A percentile compares a stretch with the other conserved stretches of the same genome.
Evolutionary conservation across 106 monocot species (phyloP).

Genomic region (Dactylorhiza incarnata): DNA sequence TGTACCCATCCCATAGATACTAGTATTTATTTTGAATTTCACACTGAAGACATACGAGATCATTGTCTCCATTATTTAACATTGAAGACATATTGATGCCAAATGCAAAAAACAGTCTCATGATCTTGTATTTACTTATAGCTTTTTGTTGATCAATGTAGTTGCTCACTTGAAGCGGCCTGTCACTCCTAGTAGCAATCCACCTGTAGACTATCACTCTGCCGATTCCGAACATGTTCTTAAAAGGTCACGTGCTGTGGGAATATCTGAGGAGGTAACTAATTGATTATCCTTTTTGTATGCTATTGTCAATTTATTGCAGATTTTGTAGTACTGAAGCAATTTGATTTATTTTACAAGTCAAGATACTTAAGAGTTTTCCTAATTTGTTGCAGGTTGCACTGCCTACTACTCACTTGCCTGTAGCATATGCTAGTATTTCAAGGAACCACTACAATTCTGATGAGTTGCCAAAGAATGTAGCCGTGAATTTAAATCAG

Average conservation of each 20-base stretch:
- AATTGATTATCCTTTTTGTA: neutral
- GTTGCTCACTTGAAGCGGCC: constrained; percentile 51
- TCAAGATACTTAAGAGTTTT: neutral
- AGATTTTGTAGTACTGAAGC: neutral
- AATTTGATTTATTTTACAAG: neutral
- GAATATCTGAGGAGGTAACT: constrained; percentile 55
- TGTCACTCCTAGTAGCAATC: constrained; percentile 34
- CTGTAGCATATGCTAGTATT: constrained; percentile 20
- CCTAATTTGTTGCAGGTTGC: constrained; percentile 16
- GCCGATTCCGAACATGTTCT: constrained; percentile 59
- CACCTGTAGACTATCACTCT: constrained; percentile 48
- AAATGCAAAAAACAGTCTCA: neutral
- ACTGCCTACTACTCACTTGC: constrained; percentile 13
- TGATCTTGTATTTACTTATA: neutral
- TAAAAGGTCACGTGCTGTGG: constrained; percentile 42
- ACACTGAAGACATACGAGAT: neutral
- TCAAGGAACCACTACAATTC: constrained; percentile 9
- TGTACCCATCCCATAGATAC: neutral
- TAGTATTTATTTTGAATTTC: neutral
- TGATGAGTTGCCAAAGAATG: constrained; percentile 37
- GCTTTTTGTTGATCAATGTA: constrained; percentile 2
- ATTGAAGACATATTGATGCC: neutral
- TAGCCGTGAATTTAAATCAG: constrained; percentile 26
- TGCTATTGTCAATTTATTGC: neutral
- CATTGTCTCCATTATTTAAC: neutral